Base-by-base conservation (phyloP, 164 flowering plant species). In the Piper betle region DNA sequence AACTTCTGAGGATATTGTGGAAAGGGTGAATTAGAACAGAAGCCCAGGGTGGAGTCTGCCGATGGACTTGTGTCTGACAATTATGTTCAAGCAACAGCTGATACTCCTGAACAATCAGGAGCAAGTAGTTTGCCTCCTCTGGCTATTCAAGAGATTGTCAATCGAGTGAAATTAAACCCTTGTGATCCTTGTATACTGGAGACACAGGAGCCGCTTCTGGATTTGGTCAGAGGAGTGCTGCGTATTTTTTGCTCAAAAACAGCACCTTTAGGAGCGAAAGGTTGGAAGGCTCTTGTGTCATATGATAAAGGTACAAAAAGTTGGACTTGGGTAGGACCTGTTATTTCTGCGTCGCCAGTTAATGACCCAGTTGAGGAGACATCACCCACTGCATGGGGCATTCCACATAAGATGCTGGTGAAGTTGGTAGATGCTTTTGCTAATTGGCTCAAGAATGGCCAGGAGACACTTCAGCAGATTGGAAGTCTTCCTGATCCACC, bases 381-480 rank as follows among this genome's bases (percentile, higher is more conserved):
- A 42, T 42, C 91, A 37, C 55, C 64, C 61, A 95, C 84, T 59
- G 78, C 88, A 15, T 94, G 97, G 99, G 83, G 81, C 60, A 75
- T 94, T 64, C 91, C 97, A 55, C 88, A 87, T 59, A 91, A 91
- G 72, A 84, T 85, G 92, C 88, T 91, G 68, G 96, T 88, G 66
- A 94, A 91, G 74, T 73, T 94, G 77, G 99, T 94, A 64, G 99
- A 94, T 74, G 76, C 96, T 39, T 88, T 86, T 76, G 99, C 99
- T 55, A 84, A 83, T 74, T 94, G 99, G 99, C 82, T 94, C 62
- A 94, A 94, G 75, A 80, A 79, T 72, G 85, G 91, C 52, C 99
- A 94, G 68, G 99, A 91, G 69, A 88, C 96, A 19, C 93, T 88
- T 60, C 91, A 78, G 72, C 90, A 84, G 66, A 81, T 25, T 25